Percentiles rank a stretch among this genome's conserved stretches.
phyloP scores from a whole-genome alignment of 179 eudicot species.

The Beta corolliflora region DNA sequence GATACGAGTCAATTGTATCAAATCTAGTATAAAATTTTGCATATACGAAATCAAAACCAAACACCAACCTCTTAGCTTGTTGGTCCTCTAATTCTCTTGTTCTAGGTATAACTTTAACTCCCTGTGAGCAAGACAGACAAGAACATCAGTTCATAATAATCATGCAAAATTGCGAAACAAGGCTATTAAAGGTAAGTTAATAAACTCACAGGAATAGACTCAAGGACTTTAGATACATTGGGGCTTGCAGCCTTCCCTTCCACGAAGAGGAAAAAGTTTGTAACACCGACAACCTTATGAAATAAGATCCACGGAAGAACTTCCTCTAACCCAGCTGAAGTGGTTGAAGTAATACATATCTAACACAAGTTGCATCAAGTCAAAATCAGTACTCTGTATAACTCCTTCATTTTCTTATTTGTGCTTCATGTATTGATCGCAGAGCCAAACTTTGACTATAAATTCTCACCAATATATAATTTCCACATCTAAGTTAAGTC shows the following conservation, averaged over 20 bases:
- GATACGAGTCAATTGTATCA: no score
- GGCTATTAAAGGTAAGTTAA: neutral
- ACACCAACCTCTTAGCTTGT: conserved; percentile 77
- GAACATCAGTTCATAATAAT: no score
- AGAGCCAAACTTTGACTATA: no score
- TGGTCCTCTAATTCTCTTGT: conserved; percentile 81
- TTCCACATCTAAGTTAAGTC: no score
- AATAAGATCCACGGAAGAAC: conserved; percentile 87
- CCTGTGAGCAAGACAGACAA: conserved; percentile 41
- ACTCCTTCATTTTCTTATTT: no score
- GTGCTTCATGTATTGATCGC: no score
- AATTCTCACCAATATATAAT: no score
- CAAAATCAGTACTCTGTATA: neutral
- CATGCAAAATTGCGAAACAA: neutral
- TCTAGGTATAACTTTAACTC: conserved; percentile 79
- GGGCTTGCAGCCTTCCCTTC: conserved; percentile 94
- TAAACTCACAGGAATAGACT: conserved; percentile 75
- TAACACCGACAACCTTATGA: conserved; percentile 85
- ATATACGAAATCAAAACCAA: neutral
- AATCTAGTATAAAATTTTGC: no score
- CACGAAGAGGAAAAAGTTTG: conserved; percentile 78
- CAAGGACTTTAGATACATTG: conserved; percentile 60
- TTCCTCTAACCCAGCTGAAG: conserved; percentile 87
- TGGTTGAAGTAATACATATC: conserved; percentile 92
- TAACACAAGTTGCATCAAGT: conserved; percentile 21